Percentiles rank a stretch among this genome's conserved stretches.
These are phyloP conservation scores for Lomentospora prolificans DNA, from an alignment of 2,329 filamentous ascomycete genomes.

Conservation along the genomic window DNA sequence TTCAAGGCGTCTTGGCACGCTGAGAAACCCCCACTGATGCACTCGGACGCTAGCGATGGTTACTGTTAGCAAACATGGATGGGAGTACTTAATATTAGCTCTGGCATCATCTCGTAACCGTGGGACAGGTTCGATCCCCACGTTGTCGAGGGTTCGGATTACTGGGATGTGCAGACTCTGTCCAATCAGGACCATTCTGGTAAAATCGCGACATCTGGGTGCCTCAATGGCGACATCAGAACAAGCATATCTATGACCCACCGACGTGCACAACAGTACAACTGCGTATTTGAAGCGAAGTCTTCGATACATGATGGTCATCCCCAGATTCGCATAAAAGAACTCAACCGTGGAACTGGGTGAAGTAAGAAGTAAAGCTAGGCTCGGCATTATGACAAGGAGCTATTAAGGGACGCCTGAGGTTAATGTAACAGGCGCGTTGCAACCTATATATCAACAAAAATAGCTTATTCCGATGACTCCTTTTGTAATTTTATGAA, in stretches of 20 bases:
- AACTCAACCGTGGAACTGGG: too few species aligned
- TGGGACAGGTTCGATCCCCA: neutral
- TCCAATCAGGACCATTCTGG: neutral
- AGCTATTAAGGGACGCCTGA: too few species aligned
- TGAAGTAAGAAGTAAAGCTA: too few species aligned
- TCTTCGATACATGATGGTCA: too few species aligned
- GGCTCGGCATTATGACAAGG: too few species aligned
- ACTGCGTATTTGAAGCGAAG: too few species aligned
- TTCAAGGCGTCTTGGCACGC: neutral
- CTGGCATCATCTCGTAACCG: neutral
- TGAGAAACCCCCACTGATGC: neutral
- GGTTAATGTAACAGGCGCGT: too few species aligned
- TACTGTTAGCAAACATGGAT: neutral
- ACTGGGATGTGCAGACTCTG: neutral
- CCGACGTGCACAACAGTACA: too few species aligned
- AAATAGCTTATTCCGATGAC: too few species aligned
- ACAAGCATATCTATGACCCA: neutral
- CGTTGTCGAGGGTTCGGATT: neutral
- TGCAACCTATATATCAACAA: too few species aligned
- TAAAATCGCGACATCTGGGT: neutral
- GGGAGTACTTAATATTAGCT: neutral
- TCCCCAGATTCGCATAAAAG: too few species aligned
- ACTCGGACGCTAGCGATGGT: neutral
- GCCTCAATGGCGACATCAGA: slow-evolving; percentile 4
- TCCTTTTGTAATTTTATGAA: too few species aligned